These are phyloP conservation scores for Mesembryanthemum crystallinum DNA, from an alignment of 148 eudicot species.

Conservation along the genomic window DNA sequence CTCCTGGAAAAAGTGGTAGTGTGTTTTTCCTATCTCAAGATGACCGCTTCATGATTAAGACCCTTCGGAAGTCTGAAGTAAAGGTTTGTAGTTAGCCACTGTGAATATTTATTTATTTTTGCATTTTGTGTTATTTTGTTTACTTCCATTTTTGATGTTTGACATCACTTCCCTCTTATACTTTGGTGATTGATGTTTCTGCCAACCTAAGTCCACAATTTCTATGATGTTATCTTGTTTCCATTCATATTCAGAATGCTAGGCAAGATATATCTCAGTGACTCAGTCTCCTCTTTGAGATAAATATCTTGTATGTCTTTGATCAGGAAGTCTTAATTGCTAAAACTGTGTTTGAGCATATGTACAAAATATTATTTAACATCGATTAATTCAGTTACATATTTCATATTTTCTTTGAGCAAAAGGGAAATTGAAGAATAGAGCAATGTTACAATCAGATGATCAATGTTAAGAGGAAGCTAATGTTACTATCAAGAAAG, in stretches of 20 bases:
- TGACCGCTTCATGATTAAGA: constrained; percentile 98
- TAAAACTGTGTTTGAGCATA: neutral
- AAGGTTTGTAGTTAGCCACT: constrained; percentile 49
- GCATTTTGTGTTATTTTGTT: neutral
- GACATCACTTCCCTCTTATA: neutral
- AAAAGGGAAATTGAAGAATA: too few species aligned
- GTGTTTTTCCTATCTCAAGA: constrained; percentile 96
- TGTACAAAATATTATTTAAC: neutral
- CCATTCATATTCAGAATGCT: neutral
- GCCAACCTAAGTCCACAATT: neutral
- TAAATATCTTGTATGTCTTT: neutral
- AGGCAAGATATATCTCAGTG: neutral
- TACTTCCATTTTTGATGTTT: neutral
- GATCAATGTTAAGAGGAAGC: too few species aligned
- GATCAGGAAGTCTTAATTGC: neutral
- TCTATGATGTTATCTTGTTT: neutral
- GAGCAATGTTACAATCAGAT: too few species aligned
- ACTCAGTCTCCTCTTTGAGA: neutral
- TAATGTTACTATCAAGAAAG: too few species aligned
- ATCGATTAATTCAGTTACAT: neutral
- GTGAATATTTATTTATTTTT: neutral
- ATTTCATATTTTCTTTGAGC: neutral
- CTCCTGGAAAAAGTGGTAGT: constrained; percentile 98
- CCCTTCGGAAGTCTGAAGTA: constrained; percentile 87
- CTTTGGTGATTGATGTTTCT: neutral